These are phyloP conservation scores for Yamagishiella unicocca DNA, from an alignment of 139 green algal genomes.

Conservation along the genomic window DNA sequence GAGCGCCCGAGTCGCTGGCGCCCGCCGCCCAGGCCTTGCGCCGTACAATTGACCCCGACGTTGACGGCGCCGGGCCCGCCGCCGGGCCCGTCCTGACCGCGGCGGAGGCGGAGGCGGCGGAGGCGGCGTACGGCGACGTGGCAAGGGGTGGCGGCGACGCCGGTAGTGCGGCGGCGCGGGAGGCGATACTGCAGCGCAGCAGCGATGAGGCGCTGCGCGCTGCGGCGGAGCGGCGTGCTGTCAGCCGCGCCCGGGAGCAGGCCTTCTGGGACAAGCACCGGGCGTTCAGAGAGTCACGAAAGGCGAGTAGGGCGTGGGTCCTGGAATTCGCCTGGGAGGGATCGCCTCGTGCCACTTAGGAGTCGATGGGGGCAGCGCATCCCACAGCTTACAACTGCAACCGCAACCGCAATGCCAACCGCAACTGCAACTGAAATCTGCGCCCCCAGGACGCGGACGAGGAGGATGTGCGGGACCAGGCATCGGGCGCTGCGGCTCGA, in stretches of 20 bases:
- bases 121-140: background rate
- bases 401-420: too few relatives aligned
- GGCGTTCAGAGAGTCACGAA: background rate
- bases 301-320: slow-evolving; percentile 26
- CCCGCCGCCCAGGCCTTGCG: background rate
- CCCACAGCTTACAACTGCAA: too few relatives aligned
- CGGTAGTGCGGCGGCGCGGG: slow-evolving; percentile 12
- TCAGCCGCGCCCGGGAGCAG: background rate
- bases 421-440: too few relatives aligned
- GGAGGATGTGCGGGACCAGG: background rate
- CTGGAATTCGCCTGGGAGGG: too few relatives aligned
- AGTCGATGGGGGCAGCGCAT: too few relatives aligned
- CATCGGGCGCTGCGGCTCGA: background rate
- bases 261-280: background rate
- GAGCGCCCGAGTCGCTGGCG: background rate
- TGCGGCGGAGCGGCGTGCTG: slow-evolving; percentile 9
- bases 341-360: too few relatives aligned
- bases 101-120: background rate
- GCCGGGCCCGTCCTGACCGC: too few relatives aligned
- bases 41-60: background rate
- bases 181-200: slow-evolving; percentile 34
- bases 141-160: background rate
- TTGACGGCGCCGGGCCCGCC: background rate
- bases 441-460: background rate
- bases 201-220: slow-evolving; percentile 37